A percentile compares a stretch with the other conserved stretches of the same genome.
phyloP scores from a whole-genome alignment of 139 green algal species.

The Picochlorum costavermella region DNA sequence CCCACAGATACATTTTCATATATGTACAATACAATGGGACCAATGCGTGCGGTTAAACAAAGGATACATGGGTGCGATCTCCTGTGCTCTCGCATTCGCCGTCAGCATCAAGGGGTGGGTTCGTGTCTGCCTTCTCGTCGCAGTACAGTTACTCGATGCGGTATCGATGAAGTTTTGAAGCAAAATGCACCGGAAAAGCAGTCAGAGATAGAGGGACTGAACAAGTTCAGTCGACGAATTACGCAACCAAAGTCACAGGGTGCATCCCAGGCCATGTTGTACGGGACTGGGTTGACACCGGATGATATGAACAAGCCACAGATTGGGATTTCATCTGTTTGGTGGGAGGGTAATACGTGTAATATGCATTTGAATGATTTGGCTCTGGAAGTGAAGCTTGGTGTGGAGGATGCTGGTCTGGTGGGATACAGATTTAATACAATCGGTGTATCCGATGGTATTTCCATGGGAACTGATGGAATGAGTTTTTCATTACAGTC shows the following conservation, averaged over 20 bases:
- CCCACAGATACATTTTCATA: too few species aligned
- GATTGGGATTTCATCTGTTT: slow-evolving; percentile 90
- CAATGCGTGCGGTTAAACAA: too few species aligned
- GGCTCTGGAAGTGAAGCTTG: slow-evolving; percentile 84
- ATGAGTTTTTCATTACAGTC: slow-evolving; percentile 91
- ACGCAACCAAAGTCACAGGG: slow-evolving; percentile 96
- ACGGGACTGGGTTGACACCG: slow-evolving; percentile 83
- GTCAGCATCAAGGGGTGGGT: too few species aligned
- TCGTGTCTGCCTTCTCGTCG: background rate
- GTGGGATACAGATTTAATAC: slow-evolving; percentile 92
- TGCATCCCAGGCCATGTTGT: slow-evolving; percentile 97
- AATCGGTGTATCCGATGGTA: slow-evolving; percentile 89
- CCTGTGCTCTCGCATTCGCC: too few species aligned
- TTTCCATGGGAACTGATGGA: slow-evolving; percentile 97
- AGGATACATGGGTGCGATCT: too few species aligned
- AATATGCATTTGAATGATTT: slow-evolving; percentile 99
- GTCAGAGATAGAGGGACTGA: slow-evolving; percentile 51
- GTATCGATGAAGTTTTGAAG: slow-evolving; percentile 8
- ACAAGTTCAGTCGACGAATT: slow-evolving; percentile 88
- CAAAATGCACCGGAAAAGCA: background rate
- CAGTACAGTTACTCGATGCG: background rate
- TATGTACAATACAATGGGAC: too few species aligned
- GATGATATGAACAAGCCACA: slow-evolving; percentile 96
- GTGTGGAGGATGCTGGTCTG: slow-evolving; percentile 73
- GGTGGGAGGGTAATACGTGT: slow-evolving; percentile 99